Evolutionary conservation across 23 red algal species (phyloP).

Genomic region (Gracilaria gracilis): DNA sequence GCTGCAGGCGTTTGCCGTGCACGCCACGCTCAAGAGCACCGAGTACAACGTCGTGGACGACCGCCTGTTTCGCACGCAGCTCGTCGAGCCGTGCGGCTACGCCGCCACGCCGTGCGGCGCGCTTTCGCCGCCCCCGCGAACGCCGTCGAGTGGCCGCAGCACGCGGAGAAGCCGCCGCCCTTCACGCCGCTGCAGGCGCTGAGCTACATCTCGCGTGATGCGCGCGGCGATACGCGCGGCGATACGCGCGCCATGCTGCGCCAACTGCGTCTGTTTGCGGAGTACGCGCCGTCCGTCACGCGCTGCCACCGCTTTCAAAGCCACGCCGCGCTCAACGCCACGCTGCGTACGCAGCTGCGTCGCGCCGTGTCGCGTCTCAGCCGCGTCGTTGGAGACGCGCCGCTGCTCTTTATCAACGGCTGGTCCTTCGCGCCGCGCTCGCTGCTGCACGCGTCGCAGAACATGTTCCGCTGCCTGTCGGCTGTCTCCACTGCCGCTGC

Average conservation of each 20-base stretch:
- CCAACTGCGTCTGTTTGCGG: slow-evolving; percentile 1
- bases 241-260: background rate
- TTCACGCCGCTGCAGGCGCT: background rate
- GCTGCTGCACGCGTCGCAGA: slow-evolving; percentile 7
- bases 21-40: slow-evolving; percentile 80
- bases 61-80: slow-evolving; percentile 37
- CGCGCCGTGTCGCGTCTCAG: slow-evolving; percentile 5
- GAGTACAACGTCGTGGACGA: slow-evolving; percentile 90
- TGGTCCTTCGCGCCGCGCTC: background rate
- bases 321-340: background rate
- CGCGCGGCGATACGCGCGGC: too few species aligned
- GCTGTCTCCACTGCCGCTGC: slow-evolving; percentile 9
- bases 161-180: background rate
- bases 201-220: background rate
- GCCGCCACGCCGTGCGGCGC: slow-evolving; percentile 9
- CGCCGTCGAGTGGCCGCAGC: background rate
- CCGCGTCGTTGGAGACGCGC: background rate
- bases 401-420: slow-evolving; percentile 55
- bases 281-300: slow-evolving; percentile 48
- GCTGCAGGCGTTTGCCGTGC: slow-evolving; percentile 75
- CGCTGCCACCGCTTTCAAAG: slow-evolving; percentile 3
- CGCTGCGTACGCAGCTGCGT: background rate
- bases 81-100: slow-evolving; percentile 61
- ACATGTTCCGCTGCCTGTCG: slow-evolving; percentile 50
- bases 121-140: too few species aligned